Evolutionary conservation across 2,329 filamentous ascomycete species (phyloP).

Genomic region (Arachnomyces sp.): DNA sequence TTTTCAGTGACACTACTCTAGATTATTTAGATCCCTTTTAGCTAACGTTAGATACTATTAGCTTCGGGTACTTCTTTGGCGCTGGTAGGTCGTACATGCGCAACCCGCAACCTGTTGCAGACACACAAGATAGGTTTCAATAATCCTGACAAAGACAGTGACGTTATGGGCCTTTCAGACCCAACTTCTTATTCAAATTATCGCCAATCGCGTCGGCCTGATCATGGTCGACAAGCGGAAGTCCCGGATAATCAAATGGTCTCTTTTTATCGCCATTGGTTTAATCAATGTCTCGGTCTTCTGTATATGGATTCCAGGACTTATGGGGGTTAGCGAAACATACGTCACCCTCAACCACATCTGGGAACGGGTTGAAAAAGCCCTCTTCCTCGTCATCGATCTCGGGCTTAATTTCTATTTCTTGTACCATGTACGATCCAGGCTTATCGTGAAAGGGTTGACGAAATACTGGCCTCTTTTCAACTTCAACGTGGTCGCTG

Average conservation of each 20-base stretch:
- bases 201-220: slow-evolving; percentile 38
- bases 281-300: slow-evolving; percentile 49
- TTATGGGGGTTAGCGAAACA: slow-evolving; percentile 34
- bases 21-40: too few relatives aligned
- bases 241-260: slow-evolving; percentile 40
- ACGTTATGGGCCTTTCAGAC: slow-evolving; percentile 23
- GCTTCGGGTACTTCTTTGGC: too few relatives aligned
- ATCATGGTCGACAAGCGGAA: slow-evolving; percentile 34
- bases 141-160: background rate
- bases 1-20: too few relatives aligned
- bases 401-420: slow-evolving; percentile 49
- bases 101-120: too few relatives aligned
- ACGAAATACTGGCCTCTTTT: slow-evolving; percentile 35
- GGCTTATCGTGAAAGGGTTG: slow-evolving; percentile 32
- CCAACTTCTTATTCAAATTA: slow-evolving; percentile 39
- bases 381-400: slow-evolving; percentile 46
- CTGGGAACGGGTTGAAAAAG: slow-evolving; percentile 49
- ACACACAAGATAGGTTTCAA: too few relatives aligned
- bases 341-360: slow-evolving; percentile 43
- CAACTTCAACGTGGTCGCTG: slow-evolving; percentile 34
- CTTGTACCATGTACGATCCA: slow-evolving; percentile 32
- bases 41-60: too few relatives aligned
- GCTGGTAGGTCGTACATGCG: too few relatives aligned
- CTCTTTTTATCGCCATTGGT: slow-evolving; percentile 38
- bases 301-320: slow-evolving; percentile 47